Conservation (phyloP, 129 eudicot species). For the Chrysanthemum makinoi region DNA sequence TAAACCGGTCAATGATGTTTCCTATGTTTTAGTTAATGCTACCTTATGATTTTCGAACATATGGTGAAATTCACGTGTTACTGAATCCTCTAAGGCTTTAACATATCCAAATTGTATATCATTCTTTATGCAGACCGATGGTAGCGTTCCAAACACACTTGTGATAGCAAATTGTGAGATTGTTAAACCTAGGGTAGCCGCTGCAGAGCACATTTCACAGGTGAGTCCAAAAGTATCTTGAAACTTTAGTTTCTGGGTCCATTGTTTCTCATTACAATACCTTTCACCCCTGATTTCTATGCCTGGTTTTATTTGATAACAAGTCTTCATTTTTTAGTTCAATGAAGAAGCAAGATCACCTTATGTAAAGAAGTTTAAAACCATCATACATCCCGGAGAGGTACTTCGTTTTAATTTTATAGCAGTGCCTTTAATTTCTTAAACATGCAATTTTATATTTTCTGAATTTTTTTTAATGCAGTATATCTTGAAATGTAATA, state of each 20-base stretch:
- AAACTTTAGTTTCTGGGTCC: no score
- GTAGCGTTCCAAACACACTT: conserved; percentile 88
- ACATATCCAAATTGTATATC: conserved; percentile 4
- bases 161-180: conserved; percentile 89
- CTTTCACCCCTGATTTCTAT: background rate
- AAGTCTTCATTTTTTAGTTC: conserved; percentile 43
- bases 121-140: conserved; percentile 66
- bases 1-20: background rate
- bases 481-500: no score
- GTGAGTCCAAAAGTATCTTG: conserved; percentile 29
- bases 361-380: conserved; percentile 79
- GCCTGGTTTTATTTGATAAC: background rate
- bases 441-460: background rate
- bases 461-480: background rate
- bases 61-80: background rate
- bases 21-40: background rate
- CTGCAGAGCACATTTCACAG: conserved; percentile 93
- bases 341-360: conserved; percentile 92
- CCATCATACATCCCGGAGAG: conserved; percentile 98
- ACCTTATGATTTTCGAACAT: background rate
- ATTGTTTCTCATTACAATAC: background rate
- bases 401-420: conserved; percentile 29
- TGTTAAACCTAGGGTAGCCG: conserved; percentile 92
- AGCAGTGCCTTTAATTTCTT: background rate
- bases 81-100: background rate